Base-by-base conservation (phyloP, 306 rosid species). In the Prunus mume region DNA sequence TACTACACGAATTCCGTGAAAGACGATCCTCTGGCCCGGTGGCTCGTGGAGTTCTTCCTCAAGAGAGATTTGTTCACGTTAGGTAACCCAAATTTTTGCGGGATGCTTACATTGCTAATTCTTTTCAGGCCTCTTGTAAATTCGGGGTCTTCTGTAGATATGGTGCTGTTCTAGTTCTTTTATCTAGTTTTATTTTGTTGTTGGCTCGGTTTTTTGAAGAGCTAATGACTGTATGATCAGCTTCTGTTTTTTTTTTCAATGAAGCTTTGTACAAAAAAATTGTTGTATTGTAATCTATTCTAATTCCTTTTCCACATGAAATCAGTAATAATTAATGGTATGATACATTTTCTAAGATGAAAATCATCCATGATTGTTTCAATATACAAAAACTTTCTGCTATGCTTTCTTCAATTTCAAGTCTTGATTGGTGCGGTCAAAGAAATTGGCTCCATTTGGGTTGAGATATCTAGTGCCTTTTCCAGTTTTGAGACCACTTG, bases 1-100 rank as follows among this genome's bases (percentile, higher is more conserved):
- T 89, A 80, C 88, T 92, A 61, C 96, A 94, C 62, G 91, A 86
- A 56, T 89, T 83, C 82, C 55, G 11, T 15, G 97, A 92, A 74
- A 85, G 83, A 76, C 83, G 86, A 67, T 76, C 92, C 58, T 80
- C 90, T 71, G 84, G 83, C n/a, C 81, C 85, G 61, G 82, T 61
- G 64, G n/a, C 65, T 77, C 75, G 80, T 4, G 43, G 43, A 38
- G 82, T 78, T 56, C 85, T 69, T 86, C 80, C 85, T 14, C 91
- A 64, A 72, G 96, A 90, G 55, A 90, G 84, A 73, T 81, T 68
- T 6, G 73, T 92, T 79, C 90, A 82, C 49, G 90, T 79, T 15
- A 74, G 93, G 93, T 94, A 86, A 79, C 88, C 91, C 81, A 61
- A 24, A 69, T 83, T 81, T 78, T 77, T 76, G 20, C 13, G 55